Evolutionary conservation across 1,139 yeast species (phyloP).

Genomic region (Hanseniaspora sp.): DNA sequence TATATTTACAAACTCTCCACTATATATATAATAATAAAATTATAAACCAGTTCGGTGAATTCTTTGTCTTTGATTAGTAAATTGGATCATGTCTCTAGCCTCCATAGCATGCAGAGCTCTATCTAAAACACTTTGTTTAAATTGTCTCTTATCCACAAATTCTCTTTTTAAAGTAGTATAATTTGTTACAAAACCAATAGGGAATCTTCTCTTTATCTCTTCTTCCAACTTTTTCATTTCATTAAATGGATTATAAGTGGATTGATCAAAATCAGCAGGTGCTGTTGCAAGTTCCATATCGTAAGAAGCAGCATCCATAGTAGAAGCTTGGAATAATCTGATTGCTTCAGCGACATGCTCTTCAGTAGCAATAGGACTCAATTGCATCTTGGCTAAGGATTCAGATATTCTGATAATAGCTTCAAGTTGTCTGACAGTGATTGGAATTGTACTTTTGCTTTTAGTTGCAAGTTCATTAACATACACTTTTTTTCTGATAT

Average conservation of each 20-base stretch:
- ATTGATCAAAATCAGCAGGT: slow-evolving; percentile 36
- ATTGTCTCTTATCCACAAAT: slow-evolving; percentile 62
- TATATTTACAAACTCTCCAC: no score
- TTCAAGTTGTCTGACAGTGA: slow-evolving; percentile 93
- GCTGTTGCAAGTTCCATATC: slow-evolving; percentile 38
- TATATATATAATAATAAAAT: slow-evolving; percentile 4
- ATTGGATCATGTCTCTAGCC: slow-evolving; percentile 73
- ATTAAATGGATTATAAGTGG: slow-evolving; percentile 43
- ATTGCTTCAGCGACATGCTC: slow-evolving; percentile 94
- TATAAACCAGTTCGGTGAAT: slow-evolving; percentile 70
- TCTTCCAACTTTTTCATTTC: slow-evolving; percentile 73
- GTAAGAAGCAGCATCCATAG: slow-evolving; percentile 94
- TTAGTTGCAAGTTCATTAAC: slow-evolving; percentile 70
- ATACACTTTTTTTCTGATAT: slow-evolving; percentile 75
- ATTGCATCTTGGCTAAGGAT: slow-evolving; percentile 74
- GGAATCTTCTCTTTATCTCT: slow-evolving; percentile 79
- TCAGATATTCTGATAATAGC: slow-evolving; percentile 95
- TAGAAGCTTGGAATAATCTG: slow-evolving; percentile 85
- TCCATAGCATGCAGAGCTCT: slow-evolving; percentile 74
- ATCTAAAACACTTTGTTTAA: slow-evolving; percentile 64
- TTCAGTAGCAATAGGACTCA: slow-evolving; percentile 74
- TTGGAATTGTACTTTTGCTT: slow-evolving; percentile 90
- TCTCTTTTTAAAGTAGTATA: slow-evolving; percentile 75
- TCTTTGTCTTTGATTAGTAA: slow-evolving; percentile 80
- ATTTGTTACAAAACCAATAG: slow-evolving; percentile 94